A percentile compares a stretch with the other conserved stretches of the same genome.
Conservation (phyloP, 306 rosid genomes). For the Adenanthera pavonina region DNA sequence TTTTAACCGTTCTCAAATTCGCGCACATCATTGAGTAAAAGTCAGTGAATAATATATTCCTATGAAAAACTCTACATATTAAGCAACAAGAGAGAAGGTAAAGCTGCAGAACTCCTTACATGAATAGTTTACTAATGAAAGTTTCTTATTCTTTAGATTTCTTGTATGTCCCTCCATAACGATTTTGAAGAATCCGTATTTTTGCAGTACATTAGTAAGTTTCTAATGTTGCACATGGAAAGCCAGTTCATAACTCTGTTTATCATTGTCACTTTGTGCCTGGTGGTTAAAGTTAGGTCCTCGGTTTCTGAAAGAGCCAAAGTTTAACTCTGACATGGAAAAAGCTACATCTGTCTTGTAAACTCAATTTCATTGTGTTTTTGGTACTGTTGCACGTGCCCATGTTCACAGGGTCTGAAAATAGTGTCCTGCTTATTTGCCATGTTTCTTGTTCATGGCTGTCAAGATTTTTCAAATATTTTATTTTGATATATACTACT, state of each 20-base stretch:
- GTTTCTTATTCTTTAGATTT: too few species aligned
- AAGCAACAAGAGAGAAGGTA: too few species aligned
- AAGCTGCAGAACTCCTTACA: too few species aligned
- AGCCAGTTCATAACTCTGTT: not conserved
- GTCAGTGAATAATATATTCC: too few species aligned
- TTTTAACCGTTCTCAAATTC: too few species aligned
- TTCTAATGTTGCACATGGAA: not conserved
- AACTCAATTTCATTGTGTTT: not conserved
- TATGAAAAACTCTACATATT: too few species aligned
- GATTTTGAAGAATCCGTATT: too few species aligned
- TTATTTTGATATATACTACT: not conserved
- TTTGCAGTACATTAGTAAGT: not conserved
- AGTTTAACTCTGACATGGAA: not conserved
- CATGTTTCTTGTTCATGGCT: not conserved
- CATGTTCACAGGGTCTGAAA: not conserved
- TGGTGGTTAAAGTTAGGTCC: not conserved
- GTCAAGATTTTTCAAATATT: not conserved
- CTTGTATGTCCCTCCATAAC: too few species aligned
- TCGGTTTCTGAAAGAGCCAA: not conserved
- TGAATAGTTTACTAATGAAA: too few species aligned
- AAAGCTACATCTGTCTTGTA: not conserved
- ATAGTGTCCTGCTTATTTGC: not conserved
- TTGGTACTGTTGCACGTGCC: not conserved
- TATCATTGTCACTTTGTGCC: not conserved
- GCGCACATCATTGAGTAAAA: too few species aligned